Evolutionary conservation across 192 early-diverging fungal species (phyloP).

Genomic region (Coemansia sp.): DNA sequence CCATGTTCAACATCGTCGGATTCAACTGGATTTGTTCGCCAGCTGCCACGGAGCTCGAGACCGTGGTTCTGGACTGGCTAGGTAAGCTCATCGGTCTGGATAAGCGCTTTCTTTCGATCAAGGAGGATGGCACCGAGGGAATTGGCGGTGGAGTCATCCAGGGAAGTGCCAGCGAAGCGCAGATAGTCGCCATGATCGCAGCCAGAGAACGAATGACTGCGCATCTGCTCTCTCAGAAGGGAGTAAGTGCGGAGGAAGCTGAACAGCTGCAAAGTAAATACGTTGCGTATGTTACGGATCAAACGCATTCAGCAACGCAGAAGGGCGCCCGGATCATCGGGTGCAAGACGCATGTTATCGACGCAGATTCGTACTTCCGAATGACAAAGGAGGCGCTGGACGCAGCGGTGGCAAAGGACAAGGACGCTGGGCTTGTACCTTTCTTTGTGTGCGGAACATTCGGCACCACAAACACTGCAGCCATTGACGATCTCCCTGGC

Average conservation of each 20-base stretch:
- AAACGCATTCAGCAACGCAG: constrained; percentile 59
- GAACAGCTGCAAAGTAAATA: constrained; percentile 28
- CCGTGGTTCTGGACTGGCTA: constrained; percentile 64
- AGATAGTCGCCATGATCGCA: constrained; percentile 60
- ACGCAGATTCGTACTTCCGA: constrained; percentile 37
- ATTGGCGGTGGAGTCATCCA: constrained; percentile 69
- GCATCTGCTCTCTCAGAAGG: constrained; percentile 21
- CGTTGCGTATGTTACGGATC: constrained; percentile 63
- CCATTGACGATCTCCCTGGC: constrained; percentile 59
- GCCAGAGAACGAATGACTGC: constrained; percentile 55
- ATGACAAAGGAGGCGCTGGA: constrained; percentile 52
- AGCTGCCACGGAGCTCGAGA: constrained; percentile 64
- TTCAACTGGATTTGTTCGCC: constrained; percentile 62
- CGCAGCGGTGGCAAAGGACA: constrained; percentile 54
- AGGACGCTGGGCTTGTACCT: constrained; percentile 57
- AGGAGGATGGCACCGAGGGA: constrained; percentile 48
- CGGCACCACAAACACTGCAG: constrained; percentile 61
- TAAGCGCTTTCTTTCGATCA: constrained; percentile 53
- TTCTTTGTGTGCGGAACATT: constrained; percentile 65
- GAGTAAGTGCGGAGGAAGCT: constrained; percentile 32
- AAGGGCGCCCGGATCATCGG: constrained; percentile 59
- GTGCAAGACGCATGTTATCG: constrained; percentile 36
- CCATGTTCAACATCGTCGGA: constrained; percentile 57
- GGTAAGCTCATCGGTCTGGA: constrained; percentile 62
- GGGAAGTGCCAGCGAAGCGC: constrained; percentile 61